A percentile compares a stretch with the other conserved stretches of the same genome.
Conservation (phyloP, 257 asterid species). For the Ocimum tenuiflorum region DNA sequence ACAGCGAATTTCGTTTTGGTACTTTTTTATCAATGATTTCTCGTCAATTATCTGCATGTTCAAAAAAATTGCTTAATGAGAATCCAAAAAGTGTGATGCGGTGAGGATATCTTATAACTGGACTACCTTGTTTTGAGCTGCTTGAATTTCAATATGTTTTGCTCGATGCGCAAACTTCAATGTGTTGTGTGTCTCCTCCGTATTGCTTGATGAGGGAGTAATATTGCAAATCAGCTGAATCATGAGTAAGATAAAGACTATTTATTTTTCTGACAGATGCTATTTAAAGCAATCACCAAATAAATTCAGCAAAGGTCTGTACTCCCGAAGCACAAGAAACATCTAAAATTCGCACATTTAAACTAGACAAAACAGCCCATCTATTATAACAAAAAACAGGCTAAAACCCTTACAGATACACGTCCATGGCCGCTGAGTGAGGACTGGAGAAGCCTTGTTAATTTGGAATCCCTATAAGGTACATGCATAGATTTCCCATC, state of each 20-base stretch:
- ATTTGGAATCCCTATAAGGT: conserved; percentile 94
- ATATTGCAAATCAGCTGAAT: conserved; percentile 87
- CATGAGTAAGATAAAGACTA: conserved; percentile 17
- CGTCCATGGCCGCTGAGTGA: conserved; percentile 98
- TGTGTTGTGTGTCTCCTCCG: conserved; percentile 98
- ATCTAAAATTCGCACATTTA: background rate
- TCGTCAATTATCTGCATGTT: conserved; percentile 88
- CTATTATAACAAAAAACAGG: conserved; percentile 17
- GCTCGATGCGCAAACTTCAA: conserved; percentile 98
- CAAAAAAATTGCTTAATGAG: conserved; percentile 20
- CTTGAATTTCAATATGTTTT: conserved; percentile 93
- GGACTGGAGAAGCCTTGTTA: conserved; percentile 97
- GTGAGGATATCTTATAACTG: conserved; percentile 13
- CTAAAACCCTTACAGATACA: conserved; percentile 68
- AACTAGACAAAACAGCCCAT: background rate
- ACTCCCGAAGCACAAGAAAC: background rate
- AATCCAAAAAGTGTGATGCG: conserved; percentile 7
- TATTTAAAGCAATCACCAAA: conserved; percentile 3
- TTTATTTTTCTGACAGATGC: conserved; percentile 13
- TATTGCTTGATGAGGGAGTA: conserved; percentile 93
- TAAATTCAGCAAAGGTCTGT: background rate
- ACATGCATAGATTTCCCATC: conserved; percentile 84
- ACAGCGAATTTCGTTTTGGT: conserved; percentile 86
- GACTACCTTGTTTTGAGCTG: conserved; percentile 85
- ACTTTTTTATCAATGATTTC: conserved; percentile 93